These are phyloP conservation scores for Plasmodium gaboni DNA, from an alignment of 169 alveolate species.

Conservation along the genomic window DNA sequence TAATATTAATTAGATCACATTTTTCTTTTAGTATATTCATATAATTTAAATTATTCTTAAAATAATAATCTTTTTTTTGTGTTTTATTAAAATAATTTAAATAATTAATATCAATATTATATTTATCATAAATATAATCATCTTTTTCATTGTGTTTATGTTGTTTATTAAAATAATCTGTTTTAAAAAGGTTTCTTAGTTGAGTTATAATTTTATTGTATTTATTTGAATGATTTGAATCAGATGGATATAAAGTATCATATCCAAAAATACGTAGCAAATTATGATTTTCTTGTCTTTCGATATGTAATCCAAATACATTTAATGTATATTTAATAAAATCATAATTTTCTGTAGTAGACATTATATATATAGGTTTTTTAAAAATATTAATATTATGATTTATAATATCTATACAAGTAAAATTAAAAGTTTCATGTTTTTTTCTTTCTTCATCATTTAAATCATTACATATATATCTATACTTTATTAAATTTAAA, in stretches of 20 bases:
- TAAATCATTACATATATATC: slow-evolving; percentile 22
- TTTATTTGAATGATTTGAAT: neutral
- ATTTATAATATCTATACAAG: slow-evolving; percentile 48
- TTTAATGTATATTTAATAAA: slow-evolving; percentile 32
- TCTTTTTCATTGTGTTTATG: neutral
- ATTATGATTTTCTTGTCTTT: neutral
- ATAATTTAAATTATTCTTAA: slow-evolving; percentile 15
- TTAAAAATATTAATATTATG: slow-evolving; percentile 43
- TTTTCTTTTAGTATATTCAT: slow-evolving; percentile 27
- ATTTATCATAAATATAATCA: slow-evolving; percentile 36
- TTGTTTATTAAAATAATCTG: neutral
- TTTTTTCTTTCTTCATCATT: slow-evolving; percentile 42
- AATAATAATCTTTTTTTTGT: slow-evolving; percentile 21
- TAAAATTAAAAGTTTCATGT: slow-evolving; percentile 35
- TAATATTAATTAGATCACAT: slow-evolving; percentile 19
- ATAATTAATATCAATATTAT: slow-evolving; percentile 35
- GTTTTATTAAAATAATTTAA: slow-evolving; percentile 32
- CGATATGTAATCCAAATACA: slow-evolving; percentile 29
- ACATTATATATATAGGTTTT: slow-evolving; percentile 56
- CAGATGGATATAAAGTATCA: neutral
- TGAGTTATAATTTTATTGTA: neutral
- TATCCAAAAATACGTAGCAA: slow-evolving; percentile 41
- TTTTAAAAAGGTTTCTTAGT: neutral
- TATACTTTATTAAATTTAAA: slow-evolving; percentile 25
- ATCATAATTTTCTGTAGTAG: slow-evolving; percentile 19